Evolutionary conservation across 345 rosid species (phyloP).

Genomic region (Salix udensis): DNA sequence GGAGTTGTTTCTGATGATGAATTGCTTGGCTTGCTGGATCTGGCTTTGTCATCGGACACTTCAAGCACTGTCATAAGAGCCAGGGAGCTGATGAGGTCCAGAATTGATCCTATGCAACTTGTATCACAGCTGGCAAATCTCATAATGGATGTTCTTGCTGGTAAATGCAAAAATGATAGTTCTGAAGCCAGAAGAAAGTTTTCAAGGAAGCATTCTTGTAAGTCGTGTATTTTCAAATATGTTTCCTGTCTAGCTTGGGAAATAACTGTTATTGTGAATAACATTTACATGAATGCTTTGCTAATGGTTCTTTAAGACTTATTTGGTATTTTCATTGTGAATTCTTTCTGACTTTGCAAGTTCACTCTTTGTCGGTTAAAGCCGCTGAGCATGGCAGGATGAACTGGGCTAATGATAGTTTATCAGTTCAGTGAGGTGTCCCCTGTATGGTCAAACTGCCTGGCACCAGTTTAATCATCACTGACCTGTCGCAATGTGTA

Average conservation of each 20-base stretch:
- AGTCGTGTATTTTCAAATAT: conserved; percentile 16
- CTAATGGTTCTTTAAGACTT: background rate
- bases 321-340: background rate
- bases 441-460: background rate
- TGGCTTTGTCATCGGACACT: conserved; percentile 87
- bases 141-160: conserved; percentile 85
- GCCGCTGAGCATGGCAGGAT: background rate
- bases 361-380: background rate
- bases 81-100: conserved; percentile 88
- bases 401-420: background rate
- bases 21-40: conserved; percentile 81
- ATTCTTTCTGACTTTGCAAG: background rate
- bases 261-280: background rate
- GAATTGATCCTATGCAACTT: conserved; percentile 93
- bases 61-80: conserved; percentile 89
- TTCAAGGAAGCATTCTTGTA: conserved; percentile 56
- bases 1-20: conserved; percentile 96
- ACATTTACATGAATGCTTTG: background rate
- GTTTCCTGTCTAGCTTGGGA: background rate
- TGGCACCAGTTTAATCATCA: background rate
- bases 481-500: background rate
- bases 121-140: conserved; percentile 88
- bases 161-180: conserved; percentile 52
- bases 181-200: conserved; percentile 60
- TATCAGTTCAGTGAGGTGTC: background rate